Evolutionary conservation across 2,329 filamentous ascomycete genomes (phyloP), one percentile per base, ranked within the genome.

Genomic region (Curvularia spicifera): DNA sequence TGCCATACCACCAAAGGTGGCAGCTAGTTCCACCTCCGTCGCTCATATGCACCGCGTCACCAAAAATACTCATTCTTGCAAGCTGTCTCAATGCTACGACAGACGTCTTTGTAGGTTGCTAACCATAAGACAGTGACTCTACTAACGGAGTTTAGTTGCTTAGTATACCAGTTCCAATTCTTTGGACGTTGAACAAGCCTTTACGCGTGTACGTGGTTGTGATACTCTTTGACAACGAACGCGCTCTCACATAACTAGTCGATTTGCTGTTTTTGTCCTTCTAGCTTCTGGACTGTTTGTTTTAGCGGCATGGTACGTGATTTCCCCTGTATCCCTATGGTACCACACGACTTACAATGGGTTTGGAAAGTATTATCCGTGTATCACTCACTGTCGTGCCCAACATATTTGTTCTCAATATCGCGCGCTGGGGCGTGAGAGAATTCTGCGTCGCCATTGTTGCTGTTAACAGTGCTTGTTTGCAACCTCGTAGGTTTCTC

Each of bases 61-160:
- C 42, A 12, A 44, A 44, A 28, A 28, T 44, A 28, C 42, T 44
- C 24, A 44, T 44, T 44, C 42, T 44, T 44, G 24, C 42, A n/a
- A 44, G 42, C 42, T 44, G 42, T 44, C 22, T 44, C 24, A 44
- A 44, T 20, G 42, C 42, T 44, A 44, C 24, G 5, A 44, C 42
- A n/a, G 42, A 44, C 29, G 24, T 44, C 18, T 28, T 44, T 44
- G 42, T 44, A 28, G 5, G 42, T 44, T 8, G 24, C 4, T 44
- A 18, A 28, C 4, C 24, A 18, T 20, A 28, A 18, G 24, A 29
- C 24, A 44, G 24, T 18, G 18, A 15, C 12, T 15, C 8, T 10
- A 18, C 42, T 44, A 28, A 44, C 13, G 18, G 12, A 44, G 13
- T n/a, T 9, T 10, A 44, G 42, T 44, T 44, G 13, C 24, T 44